A percentile compares a stretch with the other conserved stretches of the same genome.
These are phyloP conservation scores for Naganishia randhawae DNA, from an alignment of 768 basidiomycete species.

Conservation along the genomic window DNA sequence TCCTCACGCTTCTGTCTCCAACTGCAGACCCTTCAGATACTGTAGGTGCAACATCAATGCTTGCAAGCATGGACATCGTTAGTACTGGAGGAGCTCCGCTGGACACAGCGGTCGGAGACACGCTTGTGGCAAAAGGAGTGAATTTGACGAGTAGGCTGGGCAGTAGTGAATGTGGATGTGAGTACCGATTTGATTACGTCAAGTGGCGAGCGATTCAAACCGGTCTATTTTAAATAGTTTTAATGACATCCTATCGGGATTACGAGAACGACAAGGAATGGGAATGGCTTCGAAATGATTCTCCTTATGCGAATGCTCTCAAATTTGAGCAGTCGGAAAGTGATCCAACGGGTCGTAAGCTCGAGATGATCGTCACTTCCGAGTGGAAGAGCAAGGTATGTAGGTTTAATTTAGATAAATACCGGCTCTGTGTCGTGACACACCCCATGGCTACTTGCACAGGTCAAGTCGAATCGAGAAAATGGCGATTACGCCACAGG, in stretches of 20 bases:
- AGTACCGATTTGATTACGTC: constrained; percentile 17
- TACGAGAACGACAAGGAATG: constrained; percentile 57
- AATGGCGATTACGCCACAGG: constrained; percentile 60
- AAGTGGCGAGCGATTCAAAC: neutral
- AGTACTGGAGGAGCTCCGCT: constrained; percentile 58
- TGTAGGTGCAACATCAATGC: constrained; percentile 50
- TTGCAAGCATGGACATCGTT: constrained; percentile 55
- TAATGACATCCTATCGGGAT: constrained; percentile 55
- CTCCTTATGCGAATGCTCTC: constrained; percentile 39
- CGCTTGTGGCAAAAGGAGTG: constrained; percentile 55
- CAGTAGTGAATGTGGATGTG: constrained; percentile 53
- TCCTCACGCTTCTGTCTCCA: constrained; percentile 53
- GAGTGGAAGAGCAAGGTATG: constrained; percentile 56
- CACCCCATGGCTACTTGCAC: neutral
- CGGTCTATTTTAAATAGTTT: constrained; percentile 31
- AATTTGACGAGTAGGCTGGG: constrained; percentile 50
- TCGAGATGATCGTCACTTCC: constrained; percentile 57
- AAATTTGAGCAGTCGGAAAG: constrained; percentile 45
- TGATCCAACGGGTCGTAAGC: constrained; percentile 40
- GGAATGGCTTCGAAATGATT: constrained; percentile 56
- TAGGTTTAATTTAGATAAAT: neutral
- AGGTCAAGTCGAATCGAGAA: constrained; percentile 54
- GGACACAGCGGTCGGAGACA: constrained; percentile 57
- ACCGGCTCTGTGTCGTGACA: neutral
- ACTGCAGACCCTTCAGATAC: constrained; percentile 51